Base-by-base conservation (phyloP, 2,329 filamentous ascomycete genomes). In the Coniella vitis region DNA sequence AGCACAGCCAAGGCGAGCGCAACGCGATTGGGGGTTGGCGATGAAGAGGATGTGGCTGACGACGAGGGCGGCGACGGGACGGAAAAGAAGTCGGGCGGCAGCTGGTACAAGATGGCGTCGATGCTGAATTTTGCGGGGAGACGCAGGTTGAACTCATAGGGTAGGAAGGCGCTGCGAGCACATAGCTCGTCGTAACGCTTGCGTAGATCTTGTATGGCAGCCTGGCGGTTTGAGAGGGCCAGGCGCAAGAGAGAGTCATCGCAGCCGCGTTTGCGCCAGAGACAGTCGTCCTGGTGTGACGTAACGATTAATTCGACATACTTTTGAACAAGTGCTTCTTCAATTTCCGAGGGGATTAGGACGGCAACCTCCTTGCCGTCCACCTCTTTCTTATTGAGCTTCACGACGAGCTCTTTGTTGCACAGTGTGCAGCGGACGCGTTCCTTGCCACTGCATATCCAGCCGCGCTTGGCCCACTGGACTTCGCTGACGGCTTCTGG, bases 381-480 rank as follows among this genome's bases (percentile, higher is more conserved):
- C 4, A 73, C 68, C 48, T 75, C 74, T 59, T 76, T 79, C 47
- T 75, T 74, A 58, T 79, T 83, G 31, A 95, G 71, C 67, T 87
- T 89, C 45, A 97, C 86, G 4, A 93, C 78, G 36, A 96, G 74
- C 58, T 94, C 87, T 59, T 86, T 84, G 61, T 85, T 84, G 61
- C 93, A 98, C 2, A 90, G 81, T 36, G 86, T 83, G 63, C 93
- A 98, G 16, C 83, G 81, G 14, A 97, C 88, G 4, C 86, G 86
- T 66, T 95, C 90, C 55, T 83, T 82, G 58, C 85, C 85, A 39
- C 86, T 81, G 60, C 91, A 96, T 4, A 84, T 75, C 91, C 93
- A 98, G 1, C 91, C 91, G 51, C 87, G 74, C 71, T 91, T 95
- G 1, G 90, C 90, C 93, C 93, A 98, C 64, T 90, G 86, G 7